Base-by-base conservation (phyloP, 805 yeast genomes). In the Candida saitoana region DNA sequence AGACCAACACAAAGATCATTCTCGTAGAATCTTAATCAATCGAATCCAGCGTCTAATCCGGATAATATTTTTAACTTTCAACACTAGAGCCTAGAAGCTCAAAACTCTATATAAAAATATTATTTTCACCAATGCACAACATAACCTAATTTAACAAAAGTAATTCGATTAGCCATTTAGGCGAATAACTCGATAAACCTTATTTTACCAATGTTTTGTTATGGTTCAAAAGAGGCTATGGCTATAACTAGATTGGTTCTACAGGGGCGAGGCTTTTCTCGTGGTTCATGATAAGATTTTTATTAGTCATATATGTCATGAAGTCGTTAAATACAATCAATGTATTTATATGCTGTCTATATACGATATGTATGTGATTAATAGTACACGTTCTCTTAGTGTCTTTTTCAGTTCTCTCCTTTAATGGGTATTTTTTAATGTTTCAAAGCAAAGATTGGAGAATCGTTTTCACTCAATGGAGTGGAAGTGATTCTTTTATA, bases 401-500 rank as follows among this genome's bases (percentile, higher is more conserved):
- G n/a, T n/a, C n/a, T n/a, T n/a, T n/a, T n/a, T n/a, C n/a, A n/a
- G n/a, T n/a, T n/a, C n/a, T n/a, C n/a, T n/a, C n/a, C n/a, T n/a
- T n/a, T n/a, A n/a, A n/a, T n/a, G n/a, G n/a, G n/a, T n/a, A n/a
- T n/a, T n/a, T 22, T 7, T 22, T 22, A 22, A 11, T 22, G 27
- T 22, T 22, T 22, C 11, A 22, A 7, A 6, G 47, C 47, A 35
- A 18, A 39, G 38, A 29, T 33, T n/a, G 38, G 38, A 14, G 44
- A 41, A 8, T 60, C 63, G 40, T 52, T 60, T 37, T 59, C 65
- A 42, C 65, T 62, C 18, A 55, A 46, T n/a, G 71, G 71, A 27
- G 71, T 64, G 5, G 54, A 46, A 9, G 11, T 22, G 6, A 22
- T 22, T 11, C 27, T 22, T 22, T 22, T 22, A 11, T 22, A 22